Base-by-base conservation (phyloP, 495 filamentous ascomycete genomes). In the Xylaria castorea region DNA sequence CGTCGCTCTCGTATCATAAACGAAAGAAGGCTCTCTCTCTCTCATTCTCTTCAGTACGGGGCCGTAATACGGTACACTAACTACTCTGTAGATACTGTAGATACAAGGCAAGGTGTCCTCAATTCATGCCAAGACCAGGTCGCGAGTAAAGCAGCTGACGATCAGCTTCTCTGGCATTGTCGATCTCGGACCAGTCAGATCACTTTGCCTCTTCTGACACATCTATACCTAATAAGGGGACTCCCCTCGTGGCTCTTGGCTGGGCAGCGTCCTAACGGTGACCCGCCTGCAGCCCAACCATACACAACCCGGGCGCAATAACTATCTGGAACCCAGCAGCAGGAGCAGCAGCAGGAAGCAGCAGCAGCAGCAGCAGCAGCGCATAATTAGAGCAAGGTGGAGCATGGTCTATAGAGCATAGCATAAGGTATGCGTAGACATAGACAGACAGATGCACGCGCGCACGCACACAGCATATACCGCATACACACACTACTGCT, bases 241-340 rank as follows among this genome's bases (percentile, higher is more conserved):
- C 53, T 67, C 51, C 51, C 62, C 70, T 72, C 70, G 70, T 72
- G 70, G 62, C 58, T 51, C 51, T 72, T 61, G 70, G 60, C 70
- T 72, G 70, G 70, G 70, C 70, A 72, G 70, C 70, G 50, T 72
- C 60, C 70, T 38, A 70, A 36, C 53, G 55, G 53, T 40, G 5
- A 40, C 68, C 46, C 53, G 63, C 36, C 70, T 72, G 70, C 70
- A 72, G 70, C 70, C 70, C 63, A 72, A 72, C 63, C 70, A 61
- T 50, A n/a, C 25, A 38, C 62, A 66, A 40, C 62, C 61, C 38
- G 64, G 70, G 36, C 70, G 53, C 51, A 64, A 55, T 30, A 36
- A 42, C n/a, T n/a, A 40, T 42, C 36, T 65, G 61, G 62, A 71
- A 71, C 62, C 70, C 57, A 42, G 57, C 69, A 32, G 44, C 57